Evolutionary conservation across 352 stramenopile species (phyloP).

Genomic region (Phytopythium oedochilum): DNA sequence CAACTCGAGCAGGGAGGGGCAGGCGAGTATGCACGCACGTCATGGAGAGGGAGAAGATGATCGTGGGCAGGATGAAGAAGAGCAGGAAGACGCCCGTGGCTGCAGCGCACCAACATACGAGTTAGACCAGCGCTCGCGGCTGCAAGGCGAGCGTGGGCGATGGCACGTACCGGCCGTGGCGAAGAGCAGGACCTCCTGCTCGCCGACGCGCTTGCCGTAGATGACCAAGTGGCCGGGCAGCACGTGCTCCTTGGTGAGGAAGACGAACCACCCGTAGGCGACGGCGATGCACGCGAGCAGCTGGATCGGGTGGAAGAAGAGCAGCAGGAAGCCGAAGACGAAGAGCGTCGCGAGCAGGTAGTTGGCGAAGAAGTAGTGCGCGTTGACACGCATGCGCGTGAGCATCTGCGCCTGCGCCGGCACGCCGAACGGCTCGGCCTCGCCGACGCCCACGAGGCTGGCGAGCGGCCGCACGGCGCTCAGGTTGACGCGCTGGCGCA

Average conservation of each 20-base stretch:
- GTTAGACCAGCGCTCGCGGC: neutral
- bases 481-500: constrained; percentile 39
- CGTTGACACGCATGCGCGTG: constrained; percentile 60
- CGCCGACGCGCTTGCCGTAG: constrained; percentile 46
- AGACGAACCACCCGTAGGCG: constrained; percentile 57
- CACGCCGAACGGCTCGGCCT: constrained; percentile 54
- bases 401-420: constrained; percentile 41
- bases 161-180: constrained; percentile 47
- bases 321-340: constrained; percentile 62
- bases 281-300: constrained; percentile 57
- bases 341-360: constrained; percentile 55
- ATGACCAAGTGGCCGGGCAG: constrained; percentile 44
- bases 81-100: constrained; percentile 67
- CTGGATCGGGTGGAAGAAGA: constrained; percentile 74
- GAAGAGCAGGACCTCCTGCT: constrained; percentile 60
- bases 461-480: constrained; percentile 51
- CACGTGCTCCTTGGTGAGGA: constrained; percentile 54
- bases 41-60: constrained; percentile 61
- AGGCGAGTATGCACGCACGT: constrained; percentile 24
- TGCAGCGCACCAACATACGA: constrained; percentile 13
- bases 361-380: constrained; percentile 71
- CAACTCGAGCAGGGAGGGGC: neutral
- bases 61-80: constrained; percentile 67
- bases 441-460: constrained; percentile 59
- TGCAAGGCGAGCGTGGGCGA: neutral